Conservation (phyloP, 345 rosid species). For the Syzygium jambos region DNA sequence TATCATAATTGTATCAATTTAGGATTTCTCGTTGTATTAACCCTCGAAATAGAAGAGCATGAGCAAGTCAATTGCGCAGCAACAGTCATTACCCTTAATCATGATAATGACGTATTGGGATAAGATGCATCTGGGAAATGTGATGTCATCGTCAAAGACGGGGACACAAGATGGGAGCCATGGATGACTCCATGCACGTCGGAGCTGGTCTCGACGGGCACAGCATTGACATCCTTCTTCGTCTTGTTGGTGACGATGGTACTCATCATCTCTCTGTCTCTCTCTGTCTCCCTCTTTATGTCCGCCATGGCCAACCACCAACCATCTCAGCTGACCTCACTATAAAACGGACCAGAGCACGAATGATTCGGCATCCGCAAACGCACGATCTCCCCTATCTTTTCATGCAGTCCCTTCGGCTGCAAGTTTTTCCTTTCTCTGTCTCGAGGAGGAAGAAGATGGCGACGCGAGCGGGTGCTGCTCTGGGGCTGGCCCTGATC, state of each 20-base stretch:
- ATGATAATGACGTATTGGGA: not conserved
- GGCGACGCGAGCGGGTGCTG: not conserved
- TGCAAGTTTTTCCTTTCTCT: not conserved
- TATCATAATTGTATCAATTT: too few relatives aligned
- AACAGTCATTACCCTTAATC: not conserved
- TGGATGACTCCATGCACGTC: not conserved
- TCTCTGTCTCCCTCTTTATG: not conserved
- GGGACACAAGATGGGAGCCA: not conserved
- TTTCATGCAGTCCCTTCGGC: not conserved
- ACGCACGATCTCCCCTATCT: not conserved
- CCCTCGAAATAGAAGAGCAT: not conserved
- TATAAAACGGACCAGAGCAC: not conserved
- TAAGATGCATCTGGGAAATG: not conserved
- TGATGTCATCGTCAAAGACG: not conserved
- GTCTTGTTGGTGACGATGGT: not conserved
- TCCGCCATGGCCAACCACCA: not conserved
- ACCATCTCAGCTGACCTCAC: not conserved
- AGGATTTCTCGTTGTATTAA: too few relatives aligned
- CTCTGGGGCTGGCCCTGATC: constrained; percentile 15
- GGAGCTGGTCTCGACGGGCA: not conserved
- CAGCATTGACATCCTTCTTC: not conserved
- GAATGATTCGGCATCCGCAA: not conserved
- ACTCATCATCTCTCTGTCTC: not conserved
- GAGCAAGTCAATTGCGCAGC: not conserved
- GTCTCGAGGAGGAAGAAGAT: not conserved